Evolutionary conservation across 108 stramenopile genomes (phyloP).

Genomic region (Skeletonema costatum): DNA sequence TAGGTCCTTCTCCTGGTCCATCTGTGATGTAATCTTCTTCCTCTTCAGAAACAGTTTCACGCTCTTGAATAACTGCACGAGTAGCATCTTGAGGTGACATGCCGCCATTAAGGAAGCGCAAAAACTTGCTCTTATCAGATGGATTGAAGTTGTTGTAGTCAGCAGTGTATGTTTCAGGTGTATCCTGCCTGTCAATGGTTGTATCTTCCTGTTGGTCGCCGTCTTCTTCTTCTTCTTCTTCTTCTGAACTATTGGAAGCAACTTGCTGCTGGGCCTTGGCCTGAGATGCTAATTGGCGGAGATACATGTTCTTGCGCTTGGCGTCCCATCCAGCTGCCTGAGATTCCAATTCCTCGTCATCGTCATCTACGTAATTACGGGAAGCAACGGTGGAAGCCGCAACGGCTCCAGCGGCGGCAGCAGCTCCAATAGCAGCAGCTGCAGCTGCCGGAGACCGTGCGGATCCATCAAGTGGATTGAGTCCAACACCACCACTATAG

Average conservation of each 20-base stretch:
- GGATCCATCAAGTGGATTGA: neutral
- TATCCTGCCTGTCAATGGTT: neutral
- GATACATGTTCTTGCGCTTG: conserved; percentile 48
- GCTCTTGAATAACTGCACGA: conserved; percentile 3
- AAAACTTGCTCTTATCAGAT: conserved; percentile 75
- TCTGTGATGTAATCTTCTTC: conserved; percentile 49
- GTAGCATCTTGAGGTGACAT: conserved; percentile 52
- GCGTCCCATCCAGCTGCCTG: conserved; percentile 37
- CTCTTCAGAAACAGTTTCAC: conserved; percentile 25
- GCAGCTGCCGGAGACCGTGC: neutral
- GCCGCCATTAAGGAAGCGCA: conserved; percentile 71
- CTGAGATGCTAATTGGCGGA: conserved; percentile 54
- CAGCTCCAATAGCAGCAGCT: neutral
- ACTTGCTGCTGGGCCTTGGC: conserved; percentile 58
- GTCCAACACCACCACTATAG: neutral
- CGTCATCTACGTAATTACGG: neutral
- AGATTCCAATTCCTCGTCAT: conserved; percentile 40
- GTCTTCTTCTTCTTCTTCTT: neutral
- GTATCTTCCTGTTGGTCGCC: conserved; percentile 2
- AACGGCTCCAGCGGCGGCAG: neutral
- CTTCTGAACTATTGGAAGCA: neutral
- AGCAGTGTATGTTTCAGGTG: conserved; percentile 13
- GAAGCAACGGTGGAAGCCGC: neutral
- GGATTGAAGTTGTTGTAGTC: conserved; percentile 68
- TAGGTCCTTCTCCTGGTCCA: neutral